Evolutionary conservation across 2,329 filamentous ascomycete species (phyloP), one percentile per base, ranked within the genome.

Genomic region (Neopestalotiopsis clavispora): DNA sequence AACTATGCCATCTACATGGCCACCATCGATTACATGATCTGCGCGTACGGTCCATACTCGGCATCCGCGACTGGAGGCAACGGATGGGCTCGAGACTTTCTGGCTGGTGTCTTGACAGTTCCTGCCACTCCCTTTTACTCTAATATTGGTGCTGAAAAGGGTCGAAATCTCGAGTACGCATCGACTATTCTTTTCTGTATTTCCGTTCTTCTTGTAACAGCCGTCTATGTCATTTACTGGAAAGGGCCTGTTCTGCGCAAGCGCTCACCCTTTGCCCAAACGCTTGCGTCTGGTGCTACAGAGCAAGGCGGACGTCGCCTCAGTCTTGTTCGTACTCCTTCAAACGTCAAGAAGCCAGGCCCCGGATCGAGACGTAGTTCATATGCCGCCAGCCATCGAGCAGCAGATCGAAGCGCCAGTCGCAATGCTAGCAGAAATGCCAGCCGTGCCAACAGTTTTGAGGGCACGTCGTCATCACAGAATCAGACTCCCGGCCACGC

Each of bases 11-110:
- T 90, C 69, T 91, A 91, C 79, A 90, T 91, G 85, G 88, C 89
- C 28, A 90, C 88, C 2, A 90, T 91, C 71, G 89, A 91, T 74
- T 91, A 91, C 76, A 90, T 91, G 85, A 87, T 91, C 69, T 89
- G 87, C 70, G 89, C 89, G 5, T 92, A 92, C 73, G 90, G 89
- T 0, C 86, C 86, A 0, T 91, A 90, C 77, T 88, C 89, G 2
- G 89, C 90, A 12, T 91, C 88, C 1, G 90, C 90, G 0, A 91
- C 89, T 0, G 90, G 90, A 61, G 90, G 90, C 20, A 92, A 92
- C 73, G 90, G 89, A 20, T 90, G 89, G 80, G 85, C 89, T 42
- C 84, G 90, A 72, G 90, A 92, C 72, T 87, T 91, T 75, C 80
- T 92, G 32, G 90, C 90, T 40, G 90, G 90, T 78, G 82, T 91